phyloP scores from a whole-genome alignment of 2,329 filamentous ascomycete genomes.

The Ceratocystis diversiconidia region DNA sequence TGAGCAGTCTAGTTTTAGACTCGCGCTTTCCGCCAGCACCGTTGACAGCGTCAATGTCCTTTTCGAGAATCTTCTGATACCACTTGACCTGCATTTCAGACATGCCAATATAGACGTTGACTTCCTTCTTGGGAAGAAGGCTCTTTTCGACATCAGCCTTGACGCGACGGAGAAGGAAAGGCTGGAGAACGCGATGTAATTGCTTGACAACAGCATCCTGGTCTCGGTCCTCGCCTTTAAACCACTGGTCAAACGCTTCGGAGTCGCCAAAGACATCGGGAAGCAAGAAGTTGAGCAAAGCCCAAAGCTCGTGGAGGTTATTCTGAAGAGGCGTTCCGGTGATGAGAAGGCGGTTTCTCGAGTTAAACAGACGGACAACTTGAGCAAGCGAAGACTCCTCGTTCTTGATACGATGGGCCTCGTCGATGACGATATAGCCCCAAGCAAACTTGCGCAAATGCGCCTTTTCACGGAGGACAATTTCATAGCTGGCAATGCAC shows the following conservation, averaged over 20 bases:
- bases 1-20: constrained; percentile 89
- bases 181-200: constrained; percentile 79
- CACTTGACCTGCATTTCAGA: constrained; percentile 98
- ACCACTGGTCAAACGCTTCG: constrained; percentile 96
- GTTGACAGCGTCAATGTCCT: constrained; percentile 97
- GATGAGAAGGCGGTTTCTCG: constrained; percentile 84
- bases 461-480: constrained; percentile 90
- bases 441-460: constrained; percentile 96
- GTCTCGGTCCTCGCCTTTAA: constrained; percentile 76
- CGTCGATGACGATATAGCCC: constrained; percentile 99
- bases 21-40: constrained; percentile 91
- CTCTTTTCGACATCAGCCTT: constrained; percentile 98
- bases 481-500: constrained; percentile 96
- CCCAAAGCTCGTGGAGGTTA: constrained; percentile 96
- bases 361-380: constrained; percentile 92
- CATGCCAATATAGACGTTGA: constrained; percentile 96
- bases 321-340: constrained; percentile 96
- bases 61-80: constrained; percentile 98
- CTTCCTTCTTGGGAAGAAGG: constrained; percentile 87
- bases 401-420: constrained; percentile 97
- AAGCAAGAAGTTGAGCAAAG: constrained; percentile 90
- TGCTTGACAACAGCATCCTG: constrained; percentile 94
- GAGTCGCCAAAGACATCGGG: constrained; percentile 96
- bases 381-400: constrained; percentile 94
- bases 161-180: constrained; percentile 87